Evolutionary conservation across 2,329 filamentous ascomycete species (phyloP).

Genomic region (Metarhizium guizhouense): DNA sequence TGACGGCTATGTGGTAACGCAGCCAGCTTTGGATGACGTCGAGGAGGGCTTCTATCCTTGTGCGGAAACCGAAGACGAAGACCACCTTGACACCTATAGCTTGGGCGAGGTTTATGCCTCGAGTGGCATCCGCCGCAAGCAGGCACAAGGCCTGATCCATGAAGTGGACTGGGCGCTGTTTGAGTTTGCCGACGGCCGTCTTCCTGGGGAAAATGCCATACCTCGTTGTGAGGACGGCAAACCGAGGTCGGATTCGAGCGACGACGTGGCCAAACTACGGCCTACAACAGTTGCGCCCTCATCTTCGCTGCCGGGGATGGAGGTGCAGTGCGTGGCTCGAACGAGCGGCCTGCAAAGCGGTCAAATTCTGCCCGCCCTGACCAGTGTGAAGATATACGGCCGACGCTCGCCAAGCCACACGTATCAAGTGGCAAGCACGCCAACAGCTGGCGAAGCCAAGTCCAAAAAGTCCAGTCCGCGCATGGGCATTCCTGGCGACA

Average conservation of each 20-base stretch:
- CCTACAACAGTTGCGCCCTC: conserved; percentile 51
- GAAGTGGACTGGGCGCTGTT: conserved; percentile 96
- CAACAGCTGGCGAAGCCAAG: conserved; percentile 9
- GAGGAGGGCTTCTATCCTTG: conserved; percentile 73
- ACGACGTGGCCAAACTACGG: conserved; percentile 30
- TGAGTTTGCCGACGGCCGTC: conserved; percentile 62
- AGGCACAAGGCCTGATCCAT: conserved; percentile 64
- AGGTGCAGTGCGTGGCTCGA: conserved; percentile 81
- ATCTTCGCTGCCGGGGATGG: conserved; percentile 58
- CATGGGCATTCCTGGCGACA: conserved; percentile 74
- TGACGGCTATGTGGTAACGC: conserved; percentile 73
- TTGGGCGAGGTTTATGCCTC: conserved; percentile 83
- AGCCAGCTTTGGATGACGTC: conserved; percentile 84
- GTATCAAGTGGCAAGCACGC: conserved; percentile 45
- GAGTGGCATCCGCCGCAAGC: conserved; percentile 74
- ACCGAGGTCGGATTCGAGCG: conserved; percentile 7
- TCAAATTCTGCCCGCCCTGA: conserved; percentile 66
- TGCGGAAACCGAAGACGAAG: conserved; percentile 62
- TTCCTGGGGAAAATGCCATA: conserved; percentile 65
- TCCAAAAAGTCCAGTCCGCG: conserved; percentile 19
- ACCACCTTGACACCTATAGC: conserved; percentile 72
- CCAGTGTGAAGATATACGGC: conserved; percentile 79
- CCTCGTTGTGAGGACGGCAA: conserved; percentile 23
- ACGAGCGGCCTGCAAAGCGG: conserved; percentile 79
- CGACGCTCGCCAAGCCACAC: conserved; percentile 71